Conservation (phyloP, 2,329 filamentous ascomycete genomes). For the Talaromyces marneffei region DNA sequence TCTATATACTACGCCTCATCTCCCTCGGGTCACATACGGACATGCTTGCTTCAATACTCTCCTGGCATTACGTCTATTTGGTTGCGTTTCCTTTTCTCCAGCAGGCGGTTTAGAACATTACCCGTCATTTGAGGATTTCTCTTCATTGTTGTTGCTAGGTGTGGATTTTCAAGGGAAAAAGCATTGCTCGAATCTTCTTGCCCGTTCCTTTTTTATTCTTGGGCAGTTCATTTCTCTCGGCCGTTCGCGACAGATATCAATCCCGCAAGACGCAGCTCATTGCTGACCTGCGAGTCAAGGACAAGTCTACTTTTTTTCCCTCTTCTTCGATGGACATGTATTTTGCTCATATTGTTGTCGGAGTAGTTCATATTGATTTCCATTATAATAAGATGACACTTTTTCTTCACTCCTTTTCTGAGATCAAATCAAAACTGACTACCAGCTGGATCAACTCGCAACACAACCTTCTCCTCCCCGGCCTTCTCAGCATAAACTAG, state of each 20-base stretch:
- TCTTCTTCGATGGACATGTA: constrained; percentile 16
- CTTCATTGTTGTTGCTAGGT: constrained; percentile 10
- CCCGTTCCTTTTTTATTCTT: neutral
- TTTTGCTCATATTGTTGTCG: constrained; percentile 12
- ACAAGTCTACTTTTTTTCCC: constrained; percentile 2
- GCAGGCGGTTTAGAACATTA: constrained; percentile 14
- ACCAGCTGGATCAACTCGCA: constrained; percentile 12
- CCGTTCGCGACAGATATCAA: neutral
- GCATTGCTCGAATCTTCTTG: neutral
- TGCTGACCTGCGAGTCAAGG: neutral
- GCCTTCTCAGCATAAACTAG: constrained; percentile 22
- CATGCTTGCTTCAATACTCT: constrained; percentile 2
- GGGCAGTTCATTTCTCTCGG: neutral
- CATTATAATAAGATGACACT: constrained; percentile 10
- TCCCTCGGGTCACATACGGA: constrained; percentile 1
- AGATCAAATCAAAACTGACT: constrained; percentile 9
- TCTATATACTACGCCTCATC: constrained; percentile 4
- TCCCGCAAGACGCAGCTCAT: neutral
- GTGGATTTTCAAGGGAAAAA: neutral
- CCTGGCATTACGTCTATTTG: neutral
- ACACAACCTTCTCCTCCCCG: constrained; percentile 14
- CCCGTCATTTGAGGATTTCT: constrained; percentile 8
- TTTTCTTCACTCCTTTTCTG: constrained; percentile 12
- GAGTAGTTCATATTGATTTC: constrained; percentile 9
- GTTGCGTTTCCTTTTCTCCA: constrained; percentile 7